These are phyloP conservation scores for Trichoderma orchidacearum DNA, from an alignment of 495 filamentous ascomycete genomes.

Conservation along the genomic window DNA sequence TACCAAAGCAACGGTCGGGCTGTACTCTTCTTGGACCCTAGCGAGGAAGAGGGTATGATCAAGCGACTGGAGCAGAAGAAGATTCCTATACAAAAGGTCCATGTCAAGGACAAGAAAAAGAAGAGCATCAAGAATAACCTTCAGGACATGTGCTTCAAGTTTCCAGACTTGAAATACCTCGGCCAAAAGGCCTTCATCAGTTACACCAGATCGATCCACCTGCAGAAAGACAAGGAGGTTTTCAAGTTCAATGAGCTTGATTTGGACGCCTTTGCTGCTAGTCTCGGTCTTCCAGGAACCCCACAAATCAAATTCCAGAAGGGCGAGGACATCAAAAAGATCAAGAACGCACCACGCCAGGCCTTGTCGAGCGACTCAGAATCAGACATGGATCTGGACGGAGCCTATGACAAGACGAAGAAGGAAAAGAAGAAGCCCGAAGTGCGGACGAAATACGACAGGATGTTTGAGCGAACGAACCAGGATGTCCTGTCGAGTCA, in stretches of 20 bases:
- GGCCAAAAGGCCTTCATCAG: slow-evolving; percentile 92
- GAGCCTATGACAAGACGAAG: slow-evolving; percentile 25
- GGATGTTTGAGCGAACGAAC: slow-evolving; percentile 92
- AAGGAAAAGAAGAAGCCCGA: slow-evolving; percentile 45
- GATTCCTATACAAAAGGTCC: slow-evolving; percentile 71
- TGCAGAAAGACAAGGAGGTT: slow-evolving; percentile 86
- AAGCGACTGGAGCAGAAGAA: slow-evolving; percentile 73
- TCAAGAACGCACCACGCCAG: slow-evolving; percentile 72
- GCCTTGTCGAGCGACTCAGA: slow-evolving; percentile 38
- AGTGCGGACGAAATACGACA: slow-evolving; percentile 84
- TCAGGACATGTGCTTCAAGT: slow-evolving; percentile 89
- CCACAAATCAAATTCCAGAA: slow-evolving; percentile 87
- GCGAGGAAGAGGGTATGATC: slow-evolving; percentile 78
- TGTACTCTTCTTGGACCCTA: slow-evolving; percentile 83
- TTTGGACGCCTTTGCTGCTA: slow-evolving; percentile 72
- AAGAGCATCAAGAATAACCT: slow-evolving; percentile 69
- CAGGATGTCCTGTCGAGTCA: slow-evolving; percentile 89
- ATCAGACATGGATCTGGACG: slow-evolving; percentile 31
- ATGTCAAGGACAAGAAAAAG: slow-evolving; percentile 79
- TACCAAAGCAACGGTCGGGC: slow-evolving; percentile 79
- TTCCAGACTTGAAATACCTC: slow-evolving; percentile 85
- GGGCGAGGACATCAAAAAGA: slow-evolving; percentile 67
- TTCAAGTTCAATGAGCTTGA: slow-evolving; percentile 72
- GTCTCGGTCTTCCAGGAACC: slow-evolving; percentile 77
- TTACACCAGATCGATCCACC: slow-evolving; percentile 67